phyloP scores from a whole-genome alignment of 2,329 filamentous ascomycete species.

The Aspergillus pseudoglaucus region DNA sequence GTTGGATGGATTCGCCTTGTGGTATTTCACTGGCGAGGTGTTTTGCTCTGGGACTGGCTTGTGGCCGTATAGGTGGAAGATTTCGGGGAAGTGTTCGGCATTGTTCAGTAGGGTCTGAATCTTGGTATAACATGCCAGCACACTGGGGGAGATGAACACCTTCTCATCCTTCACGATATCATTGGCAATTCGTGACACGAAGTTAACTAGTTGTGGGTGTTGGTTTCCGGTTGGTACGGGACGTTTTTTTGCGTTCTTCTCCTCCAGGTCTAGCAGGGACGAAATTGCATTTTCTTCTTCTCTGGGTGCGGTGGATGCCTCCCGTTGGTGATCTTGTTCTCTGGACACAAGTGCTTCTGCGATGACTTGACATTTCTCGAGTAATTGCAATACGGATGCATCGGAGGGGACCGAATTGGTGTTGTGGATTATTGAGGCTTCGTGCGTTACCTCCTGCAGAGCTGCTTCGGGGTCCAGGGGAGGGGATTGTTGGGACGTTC shows the following conservation, averaged over 20 bases:
- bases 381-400: conserved; percentile 25
- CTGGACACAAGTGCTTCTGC: conserved; percentile 24
- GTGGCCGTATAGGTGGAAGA: conserved; percentile 74
- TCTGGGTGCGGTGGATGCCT: conserved; percentile 8
- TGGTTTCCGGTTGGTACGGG: conserved; percentile 22
- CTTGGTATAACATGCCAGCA: conserved; percentile 68
- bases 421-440: conserved; percentile 22
- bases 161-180: conserved; percentile 65
- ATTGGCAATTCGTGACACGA: conserved; percentile 55
- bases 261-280: conserved; percentile 36
- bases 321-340: conserved; percentile 15
- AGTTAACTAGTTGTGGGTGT: conserved; percentile 32
- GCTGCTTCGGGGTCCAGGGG: conserved; percentile 13
- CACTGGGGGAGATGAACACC: conserved; percentile 69
- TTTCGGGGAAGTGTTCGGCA: conserved; percentile 69
- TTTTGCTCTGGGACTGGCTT: conserved; percentile 66
- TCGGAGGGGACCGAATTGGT: conserved; percentile 29
- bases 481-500: conserved; percentile 2
- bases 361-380: conserved; percentile 30
- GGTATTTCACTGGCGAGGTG: conserved; percentile 55
- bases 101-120: conserved; percentile 67
- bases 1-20: conserved; percentile 59
- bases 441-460: conserved; percentile 26
- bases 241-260: conserved; percentile 25
- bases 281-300: conserved; percentile 33